Conservation (phyloP, 768 basidiomycete species). For the Psilocybe tampanensis region DNA sequence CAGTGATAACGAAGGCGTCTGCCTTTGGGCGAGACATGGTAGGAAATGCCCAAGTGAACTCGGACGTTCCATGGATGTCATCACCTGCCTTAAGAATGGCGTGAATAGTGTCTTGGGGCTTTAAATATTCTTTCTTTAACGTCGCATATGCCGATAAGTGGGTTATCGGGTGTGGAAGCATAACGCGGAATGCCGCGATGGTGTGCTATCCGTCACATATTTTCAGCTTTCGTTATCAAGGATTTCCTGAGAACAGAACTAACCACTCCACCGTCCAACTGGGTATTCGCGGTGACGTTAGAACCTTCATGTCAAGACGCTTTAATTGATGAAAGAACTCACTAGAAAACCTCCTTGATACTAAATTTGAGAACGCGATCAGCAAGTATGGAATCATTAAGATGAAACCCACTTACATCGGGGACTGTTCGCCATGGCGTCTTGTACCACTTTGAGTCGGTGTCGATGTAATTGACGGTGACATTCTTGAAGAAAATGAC, state of each 20-base stretch:
- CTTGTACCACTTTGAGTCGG: conserved; percentile 74
- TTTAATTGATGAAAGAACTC: conserved; percentile 27
- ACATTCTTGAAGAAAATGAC: conserved; percentile 67
- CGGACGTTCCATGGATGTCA: conserved; percentile 56
- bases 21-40: conserved; percentile 37
- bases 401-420: conserved; percentile 52
- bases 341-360: conserved; percentile 86
- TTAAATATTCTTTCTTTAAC: conserved; percentile 69
- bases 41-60: conserved; percentile 67
- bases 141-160: conserved; percentile 67
- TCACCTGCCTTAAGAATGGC: conserved; percentile 53
- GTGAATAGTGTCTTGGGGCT: conserved; percentile 81
- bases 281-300: conserved; percentile 2
- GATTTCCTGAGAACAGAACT: conserved; percentile 25
- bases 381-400: conserved; percentile 2
- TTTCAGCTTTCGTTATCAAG: not conserved
- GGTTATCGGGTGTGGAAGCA: conserved; percentile 55
- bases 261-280: conserved; percentile 83
- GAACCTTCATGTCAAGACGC: conserved; percentile 1
- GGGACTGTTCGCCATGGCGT: conserved; percentile 85
- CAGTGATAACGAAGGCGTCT: conserved; percentile 56
- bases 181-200: conserved; percentile 59
- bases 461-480: conserved; percentile 54
- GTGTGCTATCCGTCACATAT: conserved; percentile 52
- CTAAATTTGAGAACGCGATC: conserved; percentile 34